phyloP scores from a whole-genome alignment of 768 basidiomycete species.

The Trametes meyenii region DNA sequence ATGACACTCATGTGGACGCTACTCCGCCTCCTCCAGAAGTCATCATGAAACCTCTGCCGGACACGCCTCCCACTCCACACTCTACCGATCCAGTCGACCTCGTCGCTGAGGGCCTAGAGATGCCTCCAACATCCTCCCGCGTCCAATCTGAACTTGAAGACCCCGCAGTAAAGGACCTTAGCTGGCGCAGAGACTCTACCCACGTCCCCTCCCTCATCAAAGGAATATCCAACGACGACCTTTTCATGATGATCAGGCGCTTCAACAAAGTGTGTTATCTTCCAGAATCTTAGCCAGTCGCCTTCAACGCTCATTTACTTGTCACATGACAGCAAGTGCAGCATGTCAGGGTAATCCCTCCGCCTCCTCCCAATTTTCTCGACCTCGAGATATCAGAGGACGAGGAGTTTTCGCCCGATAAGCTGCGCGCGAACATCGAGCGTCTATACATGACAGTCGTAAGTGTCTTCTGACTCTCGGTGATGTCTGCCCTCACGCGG shows the following conservation, averaged over 20 bases:
- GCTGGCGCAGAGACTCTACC: conserved; percentile 27
- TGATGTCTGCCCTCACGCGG: not conserved
- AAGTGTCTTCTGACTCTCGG: conserved; percentile 14
- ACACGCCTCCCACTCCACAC: conserved; percentile 5
- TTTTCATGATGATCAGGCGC: conserved; percentile 41
- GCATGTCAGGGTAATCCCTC: conserved; percentile 38
- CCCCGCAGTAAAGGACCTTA: conserved; percentile 32
- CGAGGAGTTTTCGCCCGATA: conserved; percentile 48
- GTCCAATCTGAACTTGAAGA: conserved; percentile 29
- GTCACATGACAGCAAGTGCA: conserved; percentile 38
- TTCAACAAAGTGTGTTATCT: conserved; percentile 43
- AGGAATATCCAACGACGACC: conserved; percentile 43
- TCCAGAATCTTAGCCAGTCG: not conserved
- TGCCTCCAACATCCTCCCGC: conserved; percentile 12
- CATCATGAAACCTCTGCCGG: conserved; percentile 19
- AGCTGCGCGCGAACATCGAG: conserved; percentile 44
- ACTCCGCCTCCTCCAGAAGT: conserved; percentile 4
- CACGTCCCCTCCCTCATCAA: conserved; percentile 35
- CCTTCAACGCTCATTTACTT: not conserved
- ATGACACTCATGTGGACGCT: not conserved
- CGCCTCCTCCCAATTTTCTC: conserved; percentile 35
- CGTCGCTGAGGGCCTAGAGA: not conserved
- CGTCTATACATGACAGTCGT: conserved; percentile 43
- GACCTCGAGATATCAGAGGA: conserved; percentile 43
- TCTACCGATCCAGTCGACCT: conserved; percentile 6